phyloP scores from a whole-genome alignment of 169 alveolate species.

The Plasmodium relictum region DNA sequence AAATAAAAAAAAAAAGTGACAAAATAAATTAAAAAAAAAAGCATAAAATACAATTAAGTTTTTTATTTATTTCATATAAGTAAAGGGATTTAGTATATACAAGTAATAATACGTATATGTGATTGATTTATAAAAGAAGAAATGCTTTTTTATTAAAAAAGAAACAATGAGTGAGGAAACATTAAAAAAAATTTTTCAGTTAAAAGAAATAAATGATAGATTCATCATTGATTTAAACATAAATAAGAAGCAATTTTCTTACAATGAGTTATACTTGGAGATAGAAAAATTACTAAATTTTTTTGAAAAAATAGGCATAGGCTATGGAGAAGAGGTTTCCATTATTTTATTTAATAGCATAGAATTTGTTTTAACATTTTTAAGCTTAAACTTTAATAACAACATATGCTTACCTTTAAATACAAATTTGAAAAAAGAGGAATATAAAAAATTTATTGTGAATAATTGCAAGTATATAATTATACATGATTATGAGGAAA shows the following conservation, averaged over 20 bases:
- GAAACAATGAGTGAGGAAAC: constrained; percentile 8
- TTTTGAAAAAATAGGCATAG: constrained; percentile 34
- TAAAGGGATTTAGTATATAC: no score
- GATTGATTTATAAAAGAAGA: no score
- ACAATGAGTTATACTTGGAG: constrained; percentile 38
- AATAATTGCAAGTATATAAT: constrained; percentile 72
- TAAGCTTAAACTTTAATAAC: constrained; percentile 34
- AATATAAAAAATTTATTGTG: constrained; percentile 40
- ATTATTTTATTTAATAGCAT: constrained; percentile 60
- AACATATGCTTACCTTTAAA: constrained; percentile 67
- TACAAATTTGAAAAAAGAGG: constrained; percentile 72
- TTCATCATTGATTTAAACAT: constrained; percentile 51
- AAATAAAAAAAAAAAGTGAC: no score
- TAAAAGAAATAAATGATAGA: constrained; percentile 48
- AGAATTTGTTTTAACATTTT: constrained; percentile 55
- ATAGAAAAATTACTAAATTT: constrained; percentile 22
- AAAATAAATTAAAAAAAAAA: no score
- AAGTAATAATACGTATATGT: no score
- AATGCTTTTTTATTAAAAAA: neutral
- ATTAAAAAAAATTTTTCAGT: constrained; percentile 2
- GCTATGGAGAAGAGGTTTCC: constrained; percentile 43
- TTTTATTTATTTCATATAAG: no score
- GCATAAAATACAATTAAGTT: no score
- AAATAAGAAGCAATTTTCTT: constrained; percentile 36
- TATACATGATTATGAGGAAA: constrained; percentile 73